Percentiles rank a stretch among this genome's conserved stretches.
phyloP scores from a whole-genome alignment of 257 asterid species.

The Rubia yunnanensis region DNA sequence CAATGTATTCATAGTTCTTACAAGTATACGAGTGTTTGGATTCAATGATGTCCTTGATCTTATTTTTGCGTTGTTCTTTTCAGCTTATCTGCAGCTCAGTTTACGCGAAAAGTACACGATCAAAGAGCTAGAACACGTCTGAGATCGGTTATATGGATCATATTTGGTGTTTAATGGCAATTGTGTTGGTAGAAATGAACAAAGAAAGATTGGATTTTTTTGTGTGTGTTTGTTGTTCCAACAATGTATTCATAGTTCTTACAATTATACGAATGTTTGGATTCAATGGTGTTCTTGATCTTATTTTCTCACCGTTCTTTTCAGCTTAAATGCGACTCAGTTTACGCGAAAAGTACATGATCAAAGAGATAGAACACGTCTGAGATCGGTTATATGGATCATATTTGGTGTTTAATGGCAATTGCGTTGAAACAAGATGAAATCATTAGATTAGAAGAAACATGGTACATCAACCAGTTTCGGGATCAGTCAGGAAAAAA shows the following conservation, averaged over 20 bases:
- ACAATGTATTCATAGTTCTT: background rate
- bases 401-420: background rate
- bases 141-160: too few species aligned
- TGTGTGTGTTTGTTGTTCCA: background rate
- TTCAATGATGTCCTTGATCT: background rate
- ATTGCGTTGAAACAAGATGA: background rate
- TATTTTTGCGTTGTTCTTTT: too few species aligned
- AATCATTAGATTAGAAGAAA: background rate
- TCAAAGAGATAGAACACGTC: too few species aligned
- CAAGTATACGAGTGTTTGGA: background rate
- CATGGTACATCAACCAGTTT: background rate
- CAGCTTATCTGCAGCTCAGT: background rate
- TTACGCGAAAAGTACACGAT: too few species aligned
- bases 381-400: too few species aligned
- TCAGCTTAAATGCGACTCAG: background rate
- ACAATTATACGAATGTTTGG: background rate
- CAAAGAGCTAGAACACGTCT: too few species aligned
- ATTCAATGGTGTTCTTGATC: background rate
- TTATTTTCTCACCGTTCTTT: too few species aligned
- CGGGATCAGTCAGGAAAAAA: background rate
- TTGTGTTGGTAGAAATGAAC: background rate
- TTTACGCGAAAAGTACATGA: too few species aligned
- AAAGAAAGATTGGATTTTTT: background rate
- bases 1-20: background rate
- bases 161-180: background rate